Base-by-base conservation (phyloP, 1,284 basidiomycete species). In the Moesziomyces sp. region DNA sequence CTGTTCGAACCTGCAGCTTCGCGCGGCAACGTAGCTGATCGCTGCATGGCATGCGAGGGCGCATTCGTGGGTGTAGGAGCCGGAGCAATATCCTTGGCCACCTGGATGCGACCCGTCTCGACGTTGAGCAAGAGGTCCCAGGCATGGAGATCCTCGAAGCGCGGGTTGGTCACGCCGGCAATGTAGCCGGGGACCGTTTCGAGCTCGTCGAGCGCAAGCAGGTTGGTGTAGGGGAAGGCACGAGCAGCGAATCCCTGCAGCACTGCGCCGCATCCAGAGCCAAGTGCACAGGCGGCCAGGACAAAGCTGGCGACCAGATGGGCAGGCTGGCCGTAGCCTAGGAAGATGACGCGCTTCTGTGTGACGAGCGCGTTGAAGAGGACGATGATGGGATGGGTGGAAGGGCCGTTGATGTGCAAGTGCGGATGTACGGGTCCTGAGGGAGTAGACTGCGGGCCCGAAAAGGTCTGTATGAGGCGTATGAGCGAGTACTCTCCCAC, bases 401-500 rank as follows among this genome's bases (percentile, higher is more conserved):
- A 87, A n/a, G 89, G 86, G 52, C 96, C 96, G 76, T 91, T 94
- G 0, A 93, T 93, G 83, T 97, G 95, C 30, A 99, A 86, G 83
- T 97, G 93, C 1, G 94, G 92, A 82, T 97, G 94, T 46, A 90
- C 86, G 0, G 94, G 94, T 8, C 92, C 91, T 28, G 89, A 86
- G 30, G 88, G 87, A 11, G 62, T 55, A 0, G 77, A 77, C 24
- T 68, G 66, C 46, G 90, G 88, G 7, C 88, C 87, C 4, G 92
- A 92, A 84, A 98, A 97, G 3, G 91, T 91, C 81, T 93, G 91
- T 67, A 97, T 90, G 46, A 98, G 88, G 72, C 91, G 90, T 64
- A 95, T 94, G 64, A 98, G 86, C 19, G 95, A 97, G 85, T 95
- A 98, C 93, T 97, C 95, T 57, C 95, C 95, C 57, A 99, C 93